phyloP scores from a whole-genome alignment of 306 rosid species.

The Vigna unguiculata region DNA sequence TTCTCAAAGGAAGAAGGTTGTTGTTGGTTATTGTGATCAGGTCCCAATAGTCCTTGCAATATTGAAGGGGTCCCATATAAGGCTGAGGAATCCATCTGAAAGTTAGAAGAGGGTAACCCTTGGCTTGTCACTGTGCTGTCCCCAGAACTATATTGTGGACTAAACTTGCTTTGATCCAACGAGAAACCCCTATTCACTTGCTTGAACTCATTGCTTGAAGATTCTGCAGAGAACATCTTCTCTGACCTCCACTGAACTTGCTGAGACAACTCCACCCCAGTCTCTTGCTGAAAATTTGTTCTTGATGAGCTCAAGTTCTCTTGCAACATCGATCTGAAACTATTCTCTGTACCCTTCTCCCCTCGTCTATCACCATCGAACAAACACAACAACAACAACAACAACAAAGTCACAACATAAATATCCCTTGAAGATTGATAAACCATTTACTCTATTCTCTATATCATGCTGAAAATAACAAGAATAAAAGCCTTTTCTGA shows the following conservation, averaged over 20 bases:
- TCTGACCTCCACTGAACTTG: slow-evolving; percentile 79
- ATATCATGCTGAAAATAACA: background rate
- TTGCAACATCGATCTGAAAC: slow-evolving; percentile 75
- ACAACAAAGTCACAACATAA: slow-evolving; percentile 16
- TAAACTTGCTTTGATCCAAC: slow-evolving; percentile 73
- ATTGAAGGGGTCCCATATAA: slow-evolving; percentile 61
- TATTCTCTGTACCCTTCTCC: slow-evolving; percentile 64
- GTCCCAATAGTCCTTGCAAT: slow-evolving; percentile 74
- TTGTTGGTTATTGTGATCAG: slow-evolving; percentile 47
- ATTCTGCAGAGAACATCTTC: slow-evolving; percentile 58
- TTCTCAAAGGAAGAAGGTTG: slow-evolving; percentile 42
- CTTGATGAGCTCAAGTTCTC: slow-evolving; percentile 67
- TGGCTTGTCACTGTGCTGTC: slow-evolving; percentile 76
- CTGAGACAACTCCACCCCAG: slow-evolving; percentile 54
- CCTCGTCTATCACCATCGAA: slow-evolving; percentile 50
- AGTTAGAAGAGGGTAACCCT: slow-evolving; percentile 58
- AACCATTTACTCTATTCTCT: background rate
- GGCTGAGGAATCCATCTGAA: slow-evolving; percentile 61
- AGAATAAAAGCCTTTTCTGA: background rate
- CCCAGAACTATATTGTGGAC: slow-evolving; percentile 85
- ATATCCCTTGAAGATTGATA: background rate
- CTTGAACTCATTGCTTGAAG: slow-evolving; percentile 55
- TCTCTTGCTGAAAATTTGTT: slow-evolving; percentile 68
- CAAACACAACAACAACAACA: slow-evolving; percentile 18
- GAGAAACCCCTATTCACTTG: slow-evolving; percentile 79